A percentile compares a stretch with the other conserved stretches of the same genome.
These are phyloP conservation scores for Penicillium waksmanii DNA, from an alignment of 495 filamentous ascomycete species.

Conservation along the genomic window DNA sequence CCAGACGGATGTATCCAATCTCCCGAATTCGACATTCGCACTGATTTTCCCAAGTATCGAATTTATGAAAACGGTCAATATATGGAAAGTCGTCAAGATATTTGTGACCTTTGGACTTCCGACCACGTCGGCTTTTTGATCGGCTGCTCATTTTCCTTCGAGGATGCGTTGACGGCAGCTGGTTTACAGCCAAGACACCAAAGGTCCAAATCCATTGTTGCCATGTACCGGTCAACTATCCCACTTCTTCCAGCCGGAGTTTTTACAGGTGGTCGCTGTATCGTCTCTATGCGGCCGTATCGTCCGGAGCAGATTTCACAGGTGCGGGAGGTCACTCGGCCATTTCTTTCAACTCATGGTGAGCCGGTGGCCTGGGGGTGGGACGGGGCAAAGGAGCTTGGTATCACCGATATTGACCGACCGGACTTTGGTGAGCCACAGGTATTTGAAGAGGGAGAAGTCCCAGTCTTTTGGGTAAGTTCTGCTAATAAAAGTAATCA, in stretches of 20 bases:
- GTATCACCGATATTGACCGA: slow-evolving; percentile 47
- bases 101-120: slow-evolving; percentile 50
- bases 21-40: slow-evolving; percentile 50
- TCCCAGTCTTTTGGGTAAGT: slow-evolving; percentile 58
- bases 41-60: slow-evolving; percentile 56
- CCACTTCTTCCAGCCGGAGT: slow-evolving; percentile 54
- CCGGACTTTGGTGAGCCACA: slow-evolving; percentile 52
- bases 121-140: slow-evolving; percentile 61
- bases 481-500: neutral
- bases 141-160: slow-evolving; percentile 62
- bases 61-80: slow-evolving; percentile 49
- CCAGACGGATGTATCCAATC: slow-evolving; percentile 32
- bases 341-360: slow-evolving; percentile 54
- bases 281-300: slow-evolving; percentile 62
- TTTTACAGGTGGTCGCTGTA: slow-evolving; percentile 50
- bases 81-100: slow-evolving; percentile 29
- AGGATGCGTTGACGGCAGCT: slow-evolving; percentile 47
- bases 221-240: slow-evolving; percentile 58
- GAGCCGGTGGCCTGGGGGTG: slow-evolving; percentile 64
- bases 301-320: slow-evolving; percentile 42
- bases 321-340: slow-evolving; percentile 52
- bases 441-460: slow-evolving; percentile 38
- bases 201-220: slow-evolving; percentile 38
- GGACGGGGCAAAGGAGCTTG: slow-evolving; percentile 49
- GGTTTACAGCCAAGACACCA: slow-evolving; percentile 51